Evolutionary conservation across 78 protist genomes (phyloP).

Genomic region (Protostelium mycophagum): DNA sequence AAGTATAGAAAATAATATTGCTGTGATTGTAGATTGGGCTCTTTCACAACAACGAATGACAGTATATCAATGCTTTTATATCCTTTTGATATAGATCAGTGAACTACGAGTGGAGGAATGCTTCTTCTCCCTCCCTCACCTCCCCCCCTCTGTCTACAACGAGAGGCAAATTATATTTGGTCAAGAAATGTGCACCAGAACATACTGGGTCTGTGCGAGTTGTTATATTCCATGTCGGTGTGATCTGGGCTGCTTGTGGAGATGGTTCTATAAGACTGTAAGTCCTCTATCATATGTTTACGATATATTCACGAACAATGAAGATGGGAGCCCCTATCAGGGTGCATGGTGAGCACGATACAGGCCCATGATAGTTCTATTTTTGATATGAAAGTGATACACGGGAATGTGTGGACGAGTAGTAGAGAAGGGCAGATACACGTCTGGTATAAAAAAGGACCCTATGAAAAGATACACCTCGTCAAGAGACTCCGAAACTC

Average conservation of each 20-base stretch:
- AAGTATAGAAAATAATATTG: neutral
- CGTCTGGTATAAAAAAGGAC: neutral
- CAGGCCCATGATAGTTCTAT: neutral
- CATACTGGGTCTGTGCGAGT: neutral
- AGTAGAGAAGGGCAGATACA: neutral
- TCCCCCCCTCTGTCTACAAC: no score
- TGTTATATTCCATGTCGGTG: neutral
- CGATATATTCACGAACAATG: neutral
- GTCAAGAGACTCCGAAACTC: neutral
- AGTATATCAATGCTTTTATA: neutral
- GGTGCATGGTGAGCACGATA: neutral
- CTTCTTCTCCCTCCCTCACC: no score
- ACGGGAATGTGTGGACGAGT: neutral
- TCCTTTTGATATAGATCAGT: neutral
- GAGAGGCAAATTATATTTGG: neutral
- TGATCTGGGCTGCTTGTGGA: neutral
- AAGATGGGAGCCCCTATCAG: neutral
- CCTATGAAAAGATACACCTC: neutral
- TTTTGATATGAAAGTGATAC: neutral
- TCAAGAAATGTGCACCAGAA: neutral
- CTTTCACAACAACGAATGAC: neutral
- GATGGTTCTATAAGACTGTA: neutral
- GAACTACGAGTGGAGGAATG: neutral
- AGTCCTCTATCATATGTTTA: neutral
- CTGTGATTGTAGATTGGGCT: neutral